Evolutionary conservation across 176 grass and related monocot species (phyloP), one percentile per base, ranked within the genome.

Genomic region (Zoysia japonica): DNA sequence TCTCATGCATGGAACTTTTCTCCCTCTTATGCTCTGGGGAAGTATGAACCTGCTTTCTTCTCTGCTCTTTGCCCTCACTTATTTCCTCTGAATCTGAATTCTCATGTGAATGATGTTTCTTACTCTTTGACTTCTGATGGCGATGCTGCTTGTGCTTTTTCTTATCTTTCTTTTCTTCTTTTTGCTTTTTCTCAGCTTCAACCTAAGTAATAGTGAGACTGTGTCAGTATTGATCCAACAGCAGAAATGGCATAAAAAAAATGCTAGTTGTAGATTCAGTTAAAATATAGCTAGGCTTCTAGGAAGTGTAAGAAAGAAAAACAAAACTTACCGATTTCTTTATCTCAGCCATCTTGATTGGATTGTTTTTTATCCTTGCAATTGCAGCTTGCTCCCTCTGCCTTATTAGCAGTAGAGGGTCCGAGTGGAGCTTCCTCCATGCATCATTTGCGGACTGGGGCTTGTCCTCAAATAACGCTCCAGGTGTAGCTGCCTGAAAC

Each of bases 341-440:
- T 81, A 94, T 95, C 86, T 93, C 87, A 0, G 92, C 92, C 92
- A 99, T 99, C 82, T 95, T 99, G 50, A 99, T 91, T 61, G 96
- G 96, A 84, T 95, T 99, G 65, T 99, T 99, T 86, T 91, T 99
- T 68, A 99, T 99, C 80, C 96, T 85, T 67, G 96, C 84, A 70
- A 99, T 85, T 55, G 92, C 90, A 75, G 94, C 92, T 68, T 95
- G 96, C 71, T 95, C 92, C 35, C 90, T 80, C 79, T 95, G 96
- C 84, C 96, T 89, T 66, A 99, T 99, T 78, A 90, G 88, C n/a
- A 99, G 88, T 44, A 99, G 78, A 73, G 96, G 96, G 84, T 99
- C 96, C 45, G 92, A 83, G 68, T 95, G 96, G 61, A 99, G 96
- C 70, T 99, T 98, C 68, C 90, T 95, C 96, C 96, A 99, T 19